Evolutionary conservation across 2,329 filamentous ascomycete genomes (phyloP).

Genomic region (Phaeomoniella chlamydospora): DNA sequence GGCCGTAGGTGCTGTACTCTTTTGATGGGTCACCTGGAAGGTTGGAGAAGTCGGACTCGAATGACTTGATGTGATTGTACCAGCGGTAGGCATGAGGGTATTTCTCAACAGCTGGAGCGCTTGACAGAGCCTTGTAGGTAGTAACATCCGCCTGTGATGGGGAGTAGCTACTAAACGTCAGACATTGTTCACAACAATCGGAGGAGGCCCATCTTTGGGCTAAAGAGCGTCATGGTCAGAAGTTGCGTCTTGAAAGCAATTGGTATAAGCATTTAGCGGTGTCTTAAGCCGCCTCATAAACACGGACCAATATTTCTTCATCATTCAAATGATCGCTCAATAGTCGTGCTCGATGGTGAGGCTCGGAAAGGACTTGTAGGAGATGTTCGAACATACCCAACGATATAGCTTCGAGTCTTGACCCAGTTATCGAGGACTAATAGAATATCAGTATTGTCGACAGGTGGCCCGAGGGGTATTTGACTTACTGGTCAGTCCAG

Average conservation of each 20-base stretch:
- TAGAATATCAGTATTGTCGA: constrained; percentile 6
- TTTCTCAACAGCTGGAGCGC: constrained; percentile 64
- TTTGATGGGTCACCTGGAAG: constrained; percentile 85
- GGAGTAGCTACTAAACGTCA: constrained; percentile 30
- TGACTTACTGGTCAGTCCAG: constrained; percentile 44
- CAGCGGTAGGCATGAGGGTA: constrained; percentile 90
- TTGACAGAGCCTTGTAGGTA: constrained; percentile 77
- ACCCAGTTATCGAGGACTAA: constrained; percentile 60
- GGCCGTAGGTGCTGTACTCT: constrained; percentile 80
- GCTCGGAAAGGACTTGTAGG: no score
- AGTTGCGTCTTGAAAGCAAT: constrained; percentile 39
- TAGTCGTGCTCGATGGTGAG: constrained; percentile 8
- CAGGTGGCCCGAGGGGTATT: constrained; percentile 5
- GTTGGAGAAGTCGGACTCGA: constrained; percentile 80
- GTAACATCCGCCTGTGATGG: constrained; percentile 93
- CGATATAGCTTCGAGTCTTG: constrained; percentile 64
- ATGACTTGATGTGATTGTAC: constrained; percentile 97
- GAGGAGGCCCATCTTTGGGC: no score
- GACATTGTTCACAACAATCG: no score
- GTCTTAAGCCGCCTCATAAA: constrained; percentile 93
- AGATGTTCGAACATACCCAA: constrained; percentile 60
- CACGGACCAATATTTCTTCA: constrained; percentile 87
- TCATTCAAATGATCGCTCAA: constrained; percentile 28
- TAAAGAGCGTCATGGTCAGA: neutral
- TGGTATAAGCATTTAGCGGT: constrained; percentile 65